phyloP scores from a whole-genome alignment of 305 asterid species.

The Fraxinus baroniana region DNA sequence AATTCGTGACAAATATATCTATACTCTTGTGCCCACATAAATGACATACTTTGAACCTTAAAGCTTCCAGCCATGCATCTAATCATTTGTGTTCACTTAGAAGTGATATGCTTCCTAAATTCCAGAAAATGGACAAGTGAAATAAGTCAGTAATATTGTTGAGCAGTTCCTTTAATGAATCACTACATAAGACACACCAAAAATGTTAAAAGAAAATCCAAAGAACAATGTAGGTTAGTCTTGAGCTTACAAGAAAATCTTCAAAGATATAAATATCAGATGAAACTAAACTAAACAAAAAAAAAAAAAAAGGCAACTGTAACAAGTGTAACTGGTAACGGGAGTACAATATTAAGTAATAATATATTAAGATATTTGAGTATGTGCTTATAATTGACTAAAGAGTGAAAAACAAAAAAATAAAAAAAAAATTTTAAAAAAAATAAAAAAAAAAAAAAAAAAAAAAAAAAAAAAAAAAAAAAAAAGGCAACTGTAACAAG shows the following conservation, averaged over 20 bases:
- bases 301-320: neutral
- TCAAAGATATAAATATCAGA: neutral
- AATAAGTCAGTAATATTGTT: neutral
- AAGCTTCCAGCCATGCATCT: neutral
- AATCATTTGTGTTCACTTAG: neutral
- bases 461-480: neutral
- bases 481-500: neutral
- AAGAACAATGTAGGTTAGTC: neutral
- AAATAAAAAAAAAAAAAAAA: too few species aligned
- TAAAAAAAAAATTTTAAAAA: too few species aligned
- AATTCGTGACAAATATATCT: neutral
- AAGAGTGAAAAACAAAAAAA: constrained; percentile 4
- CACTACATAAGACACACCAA: neutral
- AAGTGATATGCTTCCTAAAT: neutral
- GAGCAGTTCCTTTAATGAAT: neutral
- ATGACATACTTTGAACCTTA: neutral
- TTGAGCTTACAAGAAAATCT: neutral
- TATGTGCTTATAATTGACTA: neutral
- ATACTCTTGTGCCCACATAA: neutral
- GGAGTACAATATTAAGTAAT: neutral
- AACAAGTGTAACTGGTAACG: neutral
- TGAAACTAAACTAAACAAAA: neutral
- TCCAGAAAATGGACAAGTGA: neutral
- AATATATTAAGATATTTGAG: neutral
- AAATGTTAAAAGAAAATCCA: neutral